Conservation (phyloP, 2,329 filamentous ascomycete species). For the Monilinia aucupariae region DNA sequence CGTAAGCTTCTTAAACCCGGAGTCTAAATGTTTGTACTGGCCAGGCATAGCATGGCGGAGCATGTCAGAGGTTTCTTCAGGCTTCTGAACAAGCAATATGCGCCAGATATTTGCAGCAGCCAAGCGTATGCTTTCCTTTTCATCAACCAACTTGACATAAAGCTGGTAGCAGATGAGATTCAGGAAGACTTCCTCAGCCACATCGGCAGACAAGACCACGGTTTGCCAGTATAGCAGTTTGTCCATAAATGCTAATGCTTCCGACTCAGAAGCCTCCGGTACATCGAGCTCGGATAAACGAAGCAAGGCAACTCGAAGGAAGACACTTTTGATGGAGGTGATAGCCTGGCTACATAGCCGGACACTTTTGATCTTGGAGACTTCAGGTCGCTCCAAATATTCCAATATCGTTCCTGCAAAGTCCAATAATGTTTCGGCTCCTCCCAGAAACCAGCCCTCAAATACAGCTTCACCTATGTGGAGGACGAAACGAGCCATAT, state of each 20-base stretch:
- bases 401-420: slow-evolving; percentile 82
- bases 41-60: slow-evolving; percentile 65
- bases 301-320: slow-evolving; percentile 74
- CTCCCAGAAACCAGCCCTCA: slow-evolving; percentile 93
- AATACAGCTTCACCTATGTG: slow-evolving; percentile 88
- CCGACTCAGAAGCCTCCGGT: slow-evolving; percentile 50
- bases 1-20: slow-evolving; percentile 76
- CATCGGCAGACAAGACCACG: slow-evolving; percentile 73
- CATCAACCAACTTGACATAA: slow-evolving; percentile 79
- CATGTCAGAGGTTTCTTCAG: slow-evolving; percentile 69
- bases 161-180: slow-evolving; percentile 87
- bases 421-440: slow-evolving; percentile 75
- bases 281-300: slow-evolving; percentile 79
- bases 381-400: slow-evolving; percentile 78
- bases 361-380: slow-evolving; percentile 77
- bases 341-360: slow-evolving; percentile 86
- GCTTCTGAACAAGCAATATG: slow-evolving; percentile 91
- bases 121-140: slow-evolving; percentile 59
- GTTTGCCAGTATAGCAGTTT: slow-evolving; percentile 96
- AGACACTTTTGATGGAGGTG: slow-evolving; percentile 65
- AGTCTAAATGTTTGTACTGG: slow-evolving; percentile 65
- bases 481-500: slow-evolving; percentile 72
- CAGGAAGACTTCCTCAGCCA: slow-evolving; percentile 73
- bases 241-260: slow-evolving; percentile 67
- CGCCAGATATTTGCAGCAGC: slow-evolving; percentile 81